Evolutionary conservation across 2,329 filamentous ascomycete species (phyloP), one percentile per base, ranked within the genome.

Genomic region (Alternaria gansuensis): DNA sequence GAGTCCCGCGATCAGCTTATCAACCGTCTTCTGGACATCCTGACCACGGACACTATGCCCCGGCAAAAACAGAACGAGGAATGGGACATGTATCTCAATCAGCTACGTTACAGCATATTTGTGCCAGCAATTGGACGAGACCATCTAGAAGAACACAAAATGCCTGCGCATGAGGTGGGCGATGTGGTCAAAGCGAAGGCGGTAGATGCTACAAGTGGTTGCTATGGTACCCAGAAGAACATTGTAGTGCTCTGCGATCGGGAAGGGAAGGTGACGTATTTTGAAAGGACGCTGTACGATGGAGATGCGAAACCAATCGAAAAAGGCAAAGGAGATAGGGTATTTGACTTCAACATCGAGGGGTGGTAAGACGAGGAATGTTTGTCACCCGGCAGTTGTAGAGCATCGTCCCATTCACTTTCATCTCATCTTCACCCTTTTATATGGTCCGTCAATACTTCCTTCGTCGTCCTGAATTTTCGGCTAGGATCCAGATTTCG

Each of bases 161-260:
- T 77, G 74, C 74, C 75, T 3, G 64, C 70, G 2, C 72, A 77
- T 51, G 72, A 75, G 36, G 72, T 78, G 8, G 80, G 81, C 21
- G 73, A 78, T 52, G 66, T 81, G n/a, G 80, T 79, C 28, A 75
- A 76, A 59, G 67, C 71, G 7, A 75, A 69, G 46, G 74, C 71
- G 5, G 59, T 60, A 49, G 71, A 69, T 63, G 76, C 64, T 77
- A 83, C 70, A 63, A 79, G 77, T 55, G 84, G 84, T 0, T 75
- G 82, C 7, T 90, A 90, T 69, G 87, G 87, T 0, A 90, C 87
- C 2, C 85, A 88, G 70, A 87, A 87, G 73, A 87, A 89, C 70
- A 87, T 85, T 1, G 77, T 89, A 7, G 78, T 89, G 2, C 73
- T 90, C 13, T 85, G 88, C 21, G 79, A 83, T 65, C 75, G 77